Conservation (phyloP, 2,329 filamentous ascomycete genomes). For the Pestalotiopsis sp. region DNA sequence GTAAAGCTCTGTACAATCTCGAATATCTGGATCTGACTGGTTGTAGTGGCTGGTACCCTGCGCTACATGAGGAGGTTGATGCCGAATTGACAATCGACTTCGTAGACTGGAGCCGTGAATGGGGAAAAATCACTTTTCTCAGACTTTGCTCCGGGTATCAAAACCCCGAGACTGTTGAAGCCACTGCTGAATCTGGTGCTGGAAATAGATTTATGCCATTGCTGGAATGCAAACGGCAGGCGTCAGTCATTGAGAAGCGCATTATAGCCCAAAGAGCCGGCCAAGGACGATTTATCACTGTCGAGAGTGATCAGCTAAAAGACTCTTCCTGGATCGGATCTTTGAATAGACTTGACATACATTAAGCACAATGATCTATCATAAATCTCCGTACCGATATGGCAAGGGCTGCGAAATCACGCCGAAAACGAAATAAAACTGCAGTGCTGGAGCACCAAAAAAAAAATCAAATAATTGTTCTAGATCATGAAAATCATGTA, state of each 20-base stretch:
- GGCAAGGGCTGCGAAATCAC: no score
- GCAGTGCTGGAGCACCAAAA: no score
- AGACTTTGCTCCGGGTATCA: constrained; percentile 47
- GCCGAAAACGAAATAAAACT: no score
- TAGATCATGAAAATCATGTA: no score
- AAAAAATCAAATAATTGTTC: no score
- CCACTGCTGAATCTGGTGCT: constrained; percentile 19
- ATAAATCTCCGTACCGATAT: no score
- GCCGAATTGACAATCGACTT: constrained; percentile 40
- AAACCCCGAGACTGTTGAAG: no score
- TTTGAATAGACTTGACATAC: background rate
- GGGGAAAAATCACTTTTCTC: constrained; percentile 54
- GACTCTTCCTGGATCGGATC: background rate
- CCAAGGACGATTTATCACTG: constrained; percentile 50
- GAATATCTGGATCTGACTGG: constrained; percentile 66
- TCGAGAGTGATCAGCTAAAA: constrained; percentile 43
- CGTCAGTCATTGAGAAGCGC: constrained; percentile 48
- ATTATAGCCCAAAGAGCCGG: constrained; percentile 49
- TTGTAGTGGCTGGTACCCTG: constrained; percentile 57
- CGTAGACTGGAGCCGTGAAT: constrained; percentile 57
- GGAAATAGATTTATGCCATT: constrained; percentile 36
- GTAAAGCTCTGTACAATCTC: constrained; percentile 56
- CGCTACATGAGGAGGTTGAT: constrained; percentile 44
- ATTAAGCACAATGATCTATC: background rate
- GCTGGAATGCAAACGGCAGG: constrained; percentile 39